Percentiles rank a stretch among this genome's conserved stretches.
Evolutionary conservation across 2,329 filamentous ascomycete genomes (phyloP).

Genomic region (Calonectria leucothoes): DNA sequence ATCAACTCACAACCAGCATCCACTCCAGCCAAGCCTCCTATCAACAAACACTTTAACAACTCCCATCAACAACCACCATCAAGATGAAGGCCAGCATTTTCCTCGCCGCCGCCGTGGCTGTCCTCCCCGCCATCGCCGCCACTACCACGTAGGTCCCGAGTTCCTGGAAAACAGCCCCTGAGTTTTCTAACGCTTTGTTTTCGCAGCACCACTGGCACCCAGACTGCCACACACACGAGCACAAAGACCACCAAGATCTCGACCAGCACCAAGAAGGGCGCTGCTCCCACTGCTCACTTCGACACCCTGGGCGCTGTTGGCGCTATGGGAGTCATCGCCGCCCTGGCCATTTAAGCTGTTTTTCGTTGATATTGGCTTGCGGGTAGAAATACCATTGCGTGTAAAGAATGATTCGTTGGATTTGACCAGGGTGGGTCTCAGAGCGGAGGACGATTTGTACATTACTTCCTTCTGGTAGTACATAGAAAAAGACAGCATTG

Average conservation of each 20-base stretch:
- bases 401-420: background rate
- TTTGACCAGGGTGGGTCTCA: background rate
- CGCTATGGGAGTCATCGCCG: background rate
- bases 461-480: background rate
- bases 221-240: background rate
- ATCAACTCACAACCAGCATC: background rate
- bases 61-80: background rate
- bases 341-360: background rate
- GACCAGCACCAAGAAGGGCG: background rate
- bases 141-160: background rate
- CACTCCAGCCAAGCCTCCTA: background rate
- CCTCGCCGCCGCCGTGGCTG: background rate
- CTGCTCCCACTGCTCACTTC: background rate
- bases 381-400: background rate
- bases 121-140: background rate
- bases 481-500: background rate
- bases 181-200: background rate
- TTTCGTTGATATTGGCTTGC: no score
- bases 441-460: background rate
- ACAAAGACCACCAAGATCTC: background rate
- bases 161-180: no score
- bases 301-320: background rate
- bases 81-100: background rate
- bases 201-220: background rate
- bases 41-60: background rate